phyloP scores from a whole-genome alignment of 176 grass and related monocot genomes.

The Elymus sibiricus region DNA sequence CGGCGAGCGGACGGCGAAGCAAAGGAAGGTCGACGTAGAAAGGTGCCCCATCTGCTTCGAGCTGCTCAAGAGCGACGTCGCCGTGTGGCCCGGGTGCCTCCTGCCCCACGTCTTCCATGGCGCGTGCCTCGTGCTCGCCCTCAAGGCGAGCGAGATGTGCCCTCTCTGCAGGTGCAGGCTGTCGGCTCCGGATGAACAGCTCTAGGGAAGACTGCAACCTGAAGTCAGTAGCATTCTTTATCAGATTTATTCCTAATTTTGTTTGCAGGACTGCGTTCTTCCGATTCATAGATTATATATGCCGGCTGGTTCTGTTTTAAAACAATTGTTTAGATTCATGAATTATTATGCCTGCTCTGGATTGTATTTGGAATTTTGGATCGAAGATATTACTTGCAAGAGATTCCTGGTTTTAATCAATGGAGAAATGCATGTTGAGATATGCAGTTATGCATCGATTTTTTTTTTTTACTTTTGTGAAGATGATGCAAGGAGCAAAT shows the following conservation, averaged over 20 bases:
- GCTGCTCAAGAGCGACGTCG: background rate
- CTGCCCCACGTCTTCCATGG: constrained; percentile 33
- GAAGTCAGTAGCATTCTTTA: background rate
- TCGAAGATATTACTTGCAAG: background rate
- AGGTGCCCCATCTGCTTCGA: constrained; percentile 22
- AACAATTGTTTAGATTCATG: background rate
- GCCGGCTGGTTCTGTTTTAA: too few species aligned
- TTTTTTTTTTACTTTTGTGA: background rate
- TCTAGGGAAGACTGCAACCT: background rate
- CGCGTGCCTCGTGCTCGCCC: background rate
- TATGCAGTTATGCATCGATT: background rate
- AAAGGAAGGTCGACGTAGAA: background rate
- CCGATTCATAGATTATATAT: background rate
- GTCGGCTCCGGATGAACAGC: background rate
- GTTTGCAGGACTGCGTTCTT: background rate
- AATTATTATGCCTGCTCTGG: too few species aligned
- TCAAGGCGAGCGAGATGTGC: constrained; percentile 9
- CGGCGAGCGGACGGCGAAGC: background rate
- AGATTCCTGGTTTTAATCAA: background rate
- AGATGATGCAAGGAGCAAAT: too few species aligned
- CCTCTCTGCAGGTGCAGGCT: constrained; percentile 11
- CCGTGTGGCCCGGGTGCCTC: constrained; percentile 30
- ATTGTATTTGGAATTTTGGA: too few species aligned
- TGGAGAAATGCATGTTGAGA: background rate
- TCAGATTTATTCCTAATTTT: too few species aligned